Evolutionary conservation across 768 basidiomycete genomes (phyloP).

Genomic region (Dacryopinax primogenitus): DNA sequence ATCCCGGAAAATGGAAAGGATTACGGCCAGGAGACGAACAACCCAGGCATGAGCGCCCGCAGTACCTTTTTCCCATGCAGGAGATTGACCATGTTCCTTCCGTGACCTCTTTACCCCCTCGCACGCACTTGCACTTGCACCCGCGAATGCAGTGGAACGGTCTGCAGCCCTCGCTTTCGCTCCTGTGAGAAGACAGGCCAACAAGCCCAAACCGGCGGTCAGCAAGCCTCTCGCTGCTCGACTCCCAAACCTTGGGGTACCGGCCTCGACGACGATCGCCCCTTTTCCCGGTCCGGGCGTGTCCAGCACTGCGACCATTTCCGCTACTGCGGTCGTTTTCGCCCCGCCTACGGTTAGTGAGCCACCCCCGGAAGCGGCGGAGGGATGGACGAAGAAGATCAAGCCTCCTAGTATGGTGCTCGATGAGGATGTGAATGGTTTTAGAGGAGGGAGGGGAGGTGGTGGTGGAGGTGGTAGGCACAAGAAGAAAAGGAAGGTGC

Average conservation of each 20-base stretch:
- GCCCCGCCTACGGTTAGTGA: slow-evolving; percentile 52
- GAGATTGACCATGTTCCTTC: slow-evolving; percentile 4
- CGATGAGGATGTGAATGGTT: slow-evolving; percentile 80
- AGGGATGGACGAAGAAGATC: slow-evolving; percentile 70
- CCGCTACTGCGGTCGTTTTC: slow-evolving; percentile 52
- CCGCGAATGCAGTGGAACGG: slow-evolving; percentile 47
- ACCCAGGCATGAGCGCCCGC: slow-evolving; percentile 10
- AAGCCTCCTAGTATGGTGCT: slow-evolving; percentile 84
- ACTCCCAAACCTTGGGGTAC: slow-evolving; percentile 45
- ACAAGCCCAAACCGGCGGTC: slow-evolving; percentile 33
- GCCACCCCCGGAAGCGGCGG: slow-evolving; percentile 34
- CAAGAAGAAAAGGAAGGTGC: slow-evolving; percentile 51
- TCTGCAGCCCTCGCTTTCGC: slow-evolving; percentile 83
- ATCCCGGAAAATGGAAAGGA: slow-evolving; percentile 17
- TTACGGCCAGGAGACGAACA: slow-evolving; percentile 10
- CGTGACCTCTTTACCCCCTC: neutral
- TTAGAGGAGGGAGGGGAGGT: slow-evolving; percentile 32
- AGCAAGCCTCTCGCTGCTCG: slow-evolving; percentile 41
- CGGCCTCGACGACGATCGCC: neutral
- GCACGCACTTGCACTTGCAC: neutral
- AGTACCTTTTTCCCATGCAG: neutral
- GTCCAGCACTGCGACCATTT: slow-evolving; percentile 25
- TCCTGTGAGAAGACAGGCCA: slow-evolving; percentile 52
- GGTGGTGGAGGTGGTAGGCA: slow-evolving; percentile 43
- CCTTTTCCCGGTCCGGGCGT: slow-evolving; percentile 29